Evolutionary conservation across 768 basidiomycete species (phyloP).

Genomic region (Omphalotus guepiniiformis): DNA sequence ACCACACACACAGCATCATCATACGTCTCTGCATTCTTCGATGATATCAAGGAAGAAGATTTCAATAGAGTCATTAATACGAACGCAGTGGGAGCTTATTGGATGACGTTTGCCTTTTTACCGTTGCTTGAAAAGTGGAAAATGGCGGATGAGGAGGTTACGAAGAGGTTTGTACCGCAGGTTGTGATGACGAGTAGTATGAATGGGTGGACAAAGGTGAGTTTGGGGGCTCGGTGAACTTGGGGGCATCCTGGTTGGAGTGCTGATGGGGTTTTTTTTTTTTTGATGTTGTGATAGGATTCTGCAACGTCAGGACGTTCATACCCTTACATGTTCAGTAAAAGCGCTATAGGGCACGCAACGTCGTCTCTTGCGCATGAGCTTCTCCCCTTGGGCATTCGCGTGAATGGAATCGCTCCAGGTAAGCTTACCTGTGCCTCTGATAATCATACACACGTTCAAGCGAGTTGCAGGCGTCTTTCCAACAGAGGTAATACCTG

Average conservation of each 20-base stretch:
- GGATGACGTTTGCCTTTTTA: slow-evolving; percentile 54
- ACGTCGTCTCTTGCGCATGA: slow-evolving; percentile 44
- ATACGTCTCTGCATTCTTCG: slow-evolving; percentile 36
- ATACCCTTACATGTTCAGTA: slow-evolving; percentile 45
- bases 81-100: slow-evolving; percentile 46
- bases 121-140: slow-evolving; percentile 48
- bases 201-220: slow-evolving; percentile 50
- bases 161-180: slow-evolving; percentile 39
- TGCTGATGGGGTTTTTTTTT: neutral
- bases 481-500: slow-evolving; percentile 19
- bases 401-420: slow-evolving; percentile 47
- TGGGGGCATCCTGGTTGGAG: neutral
- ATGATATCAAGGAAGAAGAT: slow-evolving; percentile 29
- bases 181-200: slow-evolving; percentile 48
- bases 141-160: slow-evolving; percentile 20
- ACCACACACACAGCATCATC: slow-evolving; percentile 27
- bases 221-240: neutral
- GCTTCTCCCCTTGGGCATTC: slow-evolving; percentile 40
- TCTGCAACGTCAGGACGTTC: slow-evolving; percentile 33
- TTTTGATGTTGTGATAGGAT: slow-evolving; percentile 25
- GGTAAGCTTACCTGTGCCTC: slow-evolving; percentile 18
- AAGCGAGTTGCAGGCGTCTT: slow-evolving; percentile 26
- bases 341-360: slow-evolving; percentile 44
- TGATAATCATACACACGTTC: neutral
- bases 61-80: slow-evolving; percentile 33